A percentile compares a stretch with the other conserved stretches of the same genome.
Evolutionary conservation across 768 basidiomycete species (phyloP).

Genomic region (Omphalotus guepiniiformis): DNA sequence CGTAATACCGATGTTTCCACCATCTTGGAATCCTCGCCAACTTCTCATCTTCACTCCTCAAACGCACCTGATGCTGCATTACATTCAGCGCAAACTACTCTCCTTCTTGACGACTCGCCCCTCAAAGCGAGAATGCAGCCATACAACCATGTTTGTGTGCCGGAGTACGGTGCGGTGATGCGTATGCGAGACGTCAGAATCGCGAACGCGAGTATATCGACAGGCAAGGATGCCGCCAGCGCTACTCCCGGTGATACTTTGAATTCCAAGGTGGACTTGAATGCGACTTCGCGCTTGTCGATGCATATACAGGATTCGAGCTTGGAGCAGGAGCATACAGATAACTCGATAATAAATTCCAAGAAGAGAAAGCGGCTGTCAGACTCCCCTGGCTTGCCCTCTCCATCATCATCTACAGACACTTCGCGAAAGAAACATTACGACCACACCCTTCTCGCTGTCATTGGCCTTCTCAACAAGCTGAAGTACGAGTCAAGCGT

Average conservation of each 20-base stretch:
- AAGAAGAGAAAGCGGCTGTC: background rate
- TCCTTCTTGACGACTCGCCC: slow-evolving; percentile 23
- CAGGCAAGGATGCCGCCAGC: background rate
- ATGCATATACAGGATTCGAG: background rate
- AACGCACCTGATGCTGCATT: background rate
- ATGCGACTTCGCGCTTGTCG: too few relatives aligned
- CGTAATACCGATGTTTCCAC: too few relatives aligned
- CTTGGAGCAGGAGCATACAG: background rate
- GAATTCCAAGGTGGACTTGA: background rate
- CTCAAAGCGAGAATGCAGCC: slow-evolving; percentile 40
- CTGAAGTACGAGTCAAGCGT: slow-evolving; percentile 42
- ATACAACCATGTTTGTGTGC: slow-evolving; percentile 53
- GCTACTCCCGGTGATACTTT: background rate
- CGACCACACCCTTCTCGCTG: slow-evolving; percentile 42
- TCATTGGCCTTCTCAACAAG: slow-evolving; percentile 46
- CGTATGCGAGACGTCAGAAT: slow-evolving; percentile 19
- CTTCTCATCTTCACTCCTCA: too few relatives aligned
- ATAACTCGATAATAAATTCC: background rate
- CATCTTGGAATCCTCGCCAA: too few relatives aligned
- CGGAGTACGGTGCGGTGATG: slow-evolving; percentile 38
- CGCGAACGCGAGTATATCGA: background rate
- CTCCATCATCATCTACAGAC: background rate
- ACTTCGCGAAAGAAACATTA: background rate
- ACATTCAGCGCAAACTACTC: slow-evolving; percentile 9
- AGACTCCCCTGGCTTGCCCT: too few relatives aligned